These are phyloP conservation scores for Pseudogymnoascus sp. DNA, from an alignment of 2,329 filamentous ascomycete genomes.

Conservation along the genomic window DNA sequence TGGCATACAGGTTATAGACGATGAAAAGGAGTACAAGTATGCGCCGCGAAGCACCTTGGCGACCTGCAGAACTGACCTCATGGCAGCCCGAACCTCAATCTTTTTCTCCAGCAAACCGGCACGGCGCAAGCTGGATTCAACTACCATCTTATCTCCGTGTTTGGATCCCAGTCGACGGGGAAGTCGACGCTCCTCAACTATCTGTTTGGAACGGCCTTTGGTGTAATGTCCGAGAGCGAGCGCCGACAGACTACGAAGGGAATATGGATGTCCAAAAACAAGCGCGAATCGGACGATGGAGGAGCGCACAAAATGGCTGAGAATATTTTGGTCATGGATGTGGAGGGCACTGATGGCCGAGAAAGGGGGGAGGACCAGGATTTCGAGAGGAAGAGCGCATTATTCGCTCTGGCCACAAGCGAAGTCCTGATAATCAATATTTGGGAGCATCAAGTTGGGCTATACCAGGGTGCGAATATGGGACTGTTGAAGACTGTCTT, in stretches of 20 bases:
- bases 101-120: slow-evolving; percentile 73
- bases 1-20: slow-evolving; percentile 95
- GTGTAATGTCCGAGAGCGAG: slow-evolving; percentile 94
- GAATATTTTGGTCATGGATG: slow-evolving; percentile 98
- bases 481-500: slow-evolving; percentile 97
- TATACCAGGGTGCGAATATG: slow-evolving; percentile 99
- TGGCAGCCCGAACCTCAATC: slow-evolving; percentile 64
- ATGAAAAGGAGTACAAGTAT: slow-evolving; percentile 95
- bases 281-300: slow-evolving; percentile 47
- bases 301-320: slow-evolving; percentile 69
- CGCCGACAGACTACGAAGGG: slow-evolving; percentile 96
- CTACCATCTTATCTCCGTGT: slow-evolving; percentile 98
- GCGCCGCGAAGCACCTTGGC: slow-evolving; percentile 25
- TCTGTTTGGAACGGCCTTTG: slow-evolving; percentile 92
- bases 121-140: slow-evolving; percentile 91
- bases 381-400: slow-evolving; percentile 95
- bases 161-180: slow-evolving; percentile 95
- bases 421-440: slow-evolving; percentile 98
- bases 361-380: slow-evolving; percentile 97
- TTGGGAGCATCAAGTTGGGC: slow-evolving; percentile 96
- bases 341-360: slow-evolving; percentile 93
- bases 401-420: slow-evolving; percentile 94
- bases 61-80: slow-evolving; percentile 9
- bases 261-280: slow-evolving; percentile 99
- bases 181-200: slow-evolving; percentile 96